Percentiles rank a stretch among this genome's conserved stretches.
Evolutionary conservation across 345 rosid genomes (phyloP).

Genomic region (Hibiscus trionum): DNA sequence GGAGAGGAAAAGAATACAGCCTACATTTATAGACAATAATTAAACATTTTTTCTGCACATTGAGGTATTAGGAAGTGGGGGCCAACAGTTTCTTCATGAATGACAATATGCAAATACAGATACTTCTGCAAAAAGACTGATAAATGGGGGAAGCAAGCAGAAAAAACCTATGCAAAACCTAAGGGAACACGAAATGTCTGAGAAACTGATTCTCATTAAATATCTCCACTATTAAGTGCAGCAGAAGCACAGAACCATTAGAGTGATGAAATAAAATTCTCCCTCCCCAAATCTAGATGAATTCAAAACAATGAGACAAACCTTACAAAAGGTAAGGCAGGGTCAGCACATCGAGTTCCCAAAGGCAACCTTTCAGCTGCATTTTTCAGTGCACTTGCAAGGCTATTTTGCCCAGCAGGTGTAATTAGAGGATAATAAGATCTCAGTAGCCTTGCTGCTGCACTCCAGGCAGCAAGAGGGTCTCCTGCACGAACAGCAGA

Average conservation of each 20-base stretch:
- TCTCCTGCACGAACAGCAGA: constrained; percentile 98
- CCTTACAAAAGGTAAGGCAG: constrained; percentile 96
- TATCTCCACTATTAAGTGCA: neutral
- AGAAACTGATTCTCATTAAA: neutral
- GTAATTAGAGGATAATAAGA: constrained; percentile 94
- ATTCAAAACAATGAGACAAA: constrained; percentile 15
- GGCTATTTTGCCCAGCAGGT: constrained; percentile 97
- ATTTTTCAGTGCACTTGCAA: constrained; percentile 79
- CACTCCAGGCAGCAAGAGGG: constrained; percentile 98
- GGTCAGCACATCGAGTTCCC: constrained; percentile 96
- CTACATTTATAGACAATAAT: constrained; percentile 29
- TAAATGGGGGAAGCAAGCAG: neutral
- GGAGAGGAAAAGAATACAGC: constrained; percentile 79
- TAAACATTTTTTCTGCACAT: neutral
- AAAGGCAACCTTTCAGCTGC: constrained; percentile 87
- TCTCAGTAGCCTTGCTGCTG: constrained; percentile 92
- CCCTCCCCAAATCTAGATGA: neutral
- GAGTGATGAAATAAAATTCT: neutral
- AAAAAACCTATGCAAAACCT: neutral
- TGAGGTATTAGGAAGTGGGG: neutral
- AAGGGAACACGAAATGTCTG: neutral
- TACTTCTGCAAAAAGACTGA: neutral
- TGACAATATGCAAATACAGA: neutral
- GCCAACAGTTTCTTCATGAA: neutral
- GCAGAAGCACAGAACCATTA: neutral